A percentile compares a stretch with the other conserved stretches of the same genome.
Evolutionary conservation across 495 filamentous ascomycete genomes (phyloP).

Genomic region (Parmelia sp.): DNA sequence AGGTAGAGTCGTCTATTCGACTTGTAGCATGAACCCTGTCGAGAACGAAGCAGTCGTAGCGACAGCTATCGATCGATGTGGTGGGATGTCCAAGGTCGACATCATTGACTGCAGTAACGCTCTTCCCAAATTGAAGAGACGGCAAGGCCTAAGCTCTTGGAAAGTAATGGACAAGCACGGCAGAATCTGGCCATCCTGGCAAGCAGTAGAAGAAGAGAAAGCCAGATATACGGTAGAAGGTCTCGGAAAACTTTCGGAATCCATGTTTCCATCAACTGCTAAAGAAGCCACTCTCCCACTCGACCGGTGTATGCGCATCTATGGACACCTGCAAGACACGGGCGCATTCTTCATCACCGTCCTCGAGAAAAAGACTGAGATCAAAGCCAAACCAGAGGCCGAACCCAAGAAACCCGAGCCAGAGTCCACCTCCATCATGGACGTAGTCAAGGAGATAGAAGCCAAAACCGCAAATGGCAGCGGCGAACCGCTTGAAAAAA

Average conservation of each 20-base stretch:
- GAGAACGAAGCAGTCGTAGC: constrained; percentile 95
- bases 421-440: constrained; percentile 44
- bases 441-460: constrained; percentile 50
- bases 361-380: constrained; percentile 83
- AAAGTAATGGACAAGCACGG: constrained; percentile 80
- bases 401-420: constrained; percentile 48
- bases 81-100: constrained; percentile 71
- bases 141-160: constrained; percentile 68
- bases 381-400: constrained; percentile 74
- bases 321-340: constrained; percentile 91
- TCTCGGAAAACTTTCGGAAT: constrained; percentile 58
- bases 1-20: constrained; percentile 91
- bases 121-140: constrained; percentile 69
- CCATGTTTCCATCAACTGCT: constrained; percentile 72
- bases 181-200: constrained; percentile 67
- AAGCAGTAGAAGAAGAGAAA: constrained; percentile 63
- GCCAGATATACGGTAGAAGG: constrained; percentile 50
- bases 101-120: constrained; percentile 75
- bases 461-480: constrained; percentile 39
- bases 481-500: constrained; percentile 40
- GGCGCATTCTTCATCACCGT: constrained; percentile 97
- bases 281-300: constrained; percentile 55
- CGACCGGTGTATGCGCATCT: constrained; percentile 85
- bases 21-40: constrained; percentile 94
- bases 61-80: constrained; percentile 80